Evolutionary conservation across 2,329 filamentous ascomycete species (phyloP).

Genomic region (Elsinoe fawcettii): DNA sequence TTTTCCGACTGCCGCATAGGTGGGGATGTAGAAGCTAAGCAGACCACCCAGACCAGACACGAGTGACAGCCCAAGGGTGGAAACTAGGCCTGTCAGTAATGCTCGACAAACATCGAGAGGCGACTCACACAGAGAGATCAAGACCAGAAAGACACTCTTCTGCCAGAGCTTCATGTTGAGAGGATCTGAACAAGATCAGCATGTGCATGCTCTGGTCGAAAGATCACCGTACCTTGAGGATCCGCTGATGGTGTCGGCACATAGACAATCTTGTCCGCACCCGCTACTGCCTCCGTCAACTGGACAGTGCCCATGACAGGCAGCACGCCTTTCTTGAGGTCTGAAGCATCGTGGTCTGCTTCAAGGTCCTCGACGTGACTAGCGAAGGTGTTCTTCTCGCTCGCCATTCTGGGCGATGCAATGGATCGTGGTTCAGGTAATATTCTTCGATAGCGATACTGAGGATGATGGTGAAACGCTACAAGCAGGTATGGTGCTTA

Average conservation of each 20-base stretch:
- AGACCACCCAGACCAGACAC: slow-evolving; percentile 12
- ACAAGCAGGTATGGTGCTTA: too few species aligned
- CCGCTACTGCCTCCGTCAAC: background rate
- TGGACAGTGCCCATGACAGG: background rate
- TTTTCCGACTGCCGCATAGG: slow-evolving; percentile 14
- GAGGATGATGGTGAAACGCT: too few species aligned
- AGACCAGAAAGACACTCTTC: slow-evolving; percentile 16
- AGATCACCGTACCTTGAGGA: slow-evolving; percentile 8
- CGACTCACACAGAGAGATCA: slow-evolving; percentile 16
- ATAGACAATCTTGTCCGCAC: slow-evolving; percentile 10
- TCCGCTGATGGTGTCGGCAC: slow-evolving; percentile 17
- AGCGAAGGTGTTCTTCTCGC: background rate
- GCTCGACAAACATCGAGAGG: too few species aligned
- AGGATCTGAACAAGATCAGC: slow-evolving; percentile 12
- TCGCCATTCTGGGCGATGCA: too few species aligned
- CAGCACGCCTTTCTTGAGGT: background rate
- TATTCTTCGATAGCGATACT: too few species aligned
- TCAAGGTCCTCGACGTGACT: background rate
- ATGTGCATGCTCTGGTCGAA: background rate
- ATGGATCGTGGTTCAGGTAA: too few species aligned
- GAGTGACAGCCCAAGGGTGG: background rate
- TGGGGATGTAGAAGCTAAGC: slow-evolving; percentile 10
- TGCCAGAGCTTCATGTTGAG: slow-evolving; percentile 17
- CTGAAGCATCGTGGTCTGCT: background rate
- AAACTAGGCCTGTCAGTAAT: background rate